phyloP scores from a whole-genome alignment of 148 eudicot species.

The Spergularia marina region DNA sequence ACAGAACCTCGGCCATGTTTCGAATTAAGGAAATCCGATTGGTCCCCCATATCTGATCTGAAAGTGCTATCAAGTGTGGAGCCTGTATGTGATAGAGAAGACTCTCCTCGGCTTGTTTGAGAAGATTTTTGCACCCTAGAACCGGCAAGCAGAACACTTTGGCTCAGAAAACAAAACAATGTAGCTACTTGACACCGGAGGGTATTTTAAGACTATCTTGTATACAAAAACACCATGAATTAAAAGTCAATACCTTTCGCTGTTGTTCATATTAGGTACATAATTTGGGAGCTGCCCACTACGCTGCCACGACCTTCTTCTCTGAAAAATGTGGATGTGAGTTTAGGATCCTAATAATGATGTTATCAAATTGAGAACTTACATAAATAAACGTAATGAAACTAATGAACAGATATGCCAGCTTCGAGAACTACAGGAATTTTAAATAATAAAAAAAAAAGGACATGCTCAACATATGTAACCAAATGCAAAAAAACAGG shows the following conservation, averaged over 20 bases:
- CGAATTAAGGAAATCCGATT: constrained; percentile 47
- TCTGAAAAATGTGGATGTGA: constrained; percentile 42
- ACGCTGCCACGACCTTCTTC: constrained; percentile 50
- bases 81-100: constrained; percentile 49
- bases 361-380: neutral
- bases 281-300: constrained; percentile 39
- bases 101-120: constrained; percentile 34
- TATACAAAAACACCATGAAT: neutral
- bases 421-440: neutral
- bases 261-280: constrained; percentile 37
- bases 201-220: neutral
- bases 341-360: neutral
- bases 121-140: constrained; percentile 59
- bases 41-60: constrained; percentile 51
- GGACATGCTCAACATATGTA: neutral
- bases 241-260: constrained; percentile 52
- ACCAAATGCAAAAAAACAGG: no score
- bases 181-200: neutral
- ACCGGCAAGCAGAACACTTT: constrained; percentile 14
- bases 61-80: constrained; percentile 47
- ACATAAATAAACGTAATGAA: neutral
- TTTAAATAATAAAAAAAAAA: neutral
- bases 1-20: constrained; percentile 49
- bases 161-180: constrained; percentile 2
- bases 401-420: neutral